Base-by-base conservation (phyloP, 805 yeast species). In the Metschnikowia vanudenii region DNA sequence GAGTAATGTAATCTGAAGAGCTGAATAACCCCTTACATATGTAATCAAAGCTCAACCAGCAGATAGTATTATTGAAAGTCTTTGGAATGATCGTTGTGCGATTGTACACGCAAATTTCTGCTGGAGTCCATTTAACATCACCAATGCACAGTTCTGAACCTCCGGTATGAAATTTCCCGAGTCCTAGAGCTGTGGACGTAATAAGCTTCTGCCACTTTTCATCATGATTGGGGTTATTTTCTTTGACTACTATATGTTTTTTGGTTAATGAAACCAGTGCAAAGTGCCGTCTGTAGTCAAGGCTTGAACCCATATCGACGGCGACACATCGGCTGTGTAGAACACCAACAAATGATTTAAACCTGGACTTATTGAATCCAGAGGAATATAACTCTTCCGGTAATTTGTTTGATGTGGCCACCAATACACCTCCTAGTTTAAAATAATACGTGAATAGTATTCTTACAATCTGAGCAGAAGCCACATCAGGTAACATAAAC, bases 401-500 rank as follows among this genome's bases (percentile, higher is more conserved):
- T 13, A 84, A 65, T 58, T 86, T 73, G 54, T 85, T 85, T 2
- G 88, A 81, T 1, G 89, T 85, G 3, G 90, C 88, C 18, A 85
- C 84, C 37, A 85, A 62, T 0, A 85, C 87, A 4, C 91, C 91
- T 2, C 91, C 91, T 11, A 85, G 61, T 54, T 80, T 83, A 69
- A 85, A 84, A 64, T 79, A 85, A 59, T 79, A 82, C 0, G 85
- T 80, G 63, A 85, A 82, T 41, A 85, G 62, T 12, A 82, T 71
- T 60, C 81, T 80, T 46, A 85, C 67, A 31, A 85, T 81, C 55
- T 82, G 84, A 1, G 88, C 90, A 18, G 86, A 76, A 0, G 89
- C 87, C 31, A 85, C 73, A 58, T 85, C 91, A 0, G 91, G 91
- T 26, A 85, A 59, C 85, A 84, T 82, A 64, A 85, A 85, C 60